These are phyloP conservation scores for Metarhizium robertsii DNA, from an alignment of 2,329 filamentous ascomycete genomes.

Conservation along the genomic window DNA sequence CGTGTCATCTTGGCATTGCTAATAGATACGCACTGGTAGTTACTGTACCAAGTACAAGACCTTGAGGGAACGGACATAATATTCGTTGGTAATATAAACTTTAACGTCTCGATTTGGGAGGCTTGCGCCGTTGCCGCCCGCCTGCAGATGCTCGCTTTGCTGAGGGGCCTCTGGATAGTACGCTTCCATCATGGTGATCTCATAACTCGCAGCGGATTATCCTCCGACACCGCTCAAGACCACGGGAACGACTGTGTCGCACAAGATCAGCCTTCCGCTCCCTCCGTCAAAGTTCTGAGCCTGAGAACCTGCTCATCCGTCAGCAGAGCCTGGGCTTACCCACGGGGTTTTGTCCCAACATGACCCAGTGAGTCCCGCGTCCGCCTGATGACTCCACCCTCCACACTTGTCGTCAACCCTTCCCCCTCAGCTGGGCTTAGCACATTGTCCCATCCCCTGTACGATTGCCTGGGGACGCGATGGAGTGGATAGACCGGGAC, in stretches of 20 bases:
- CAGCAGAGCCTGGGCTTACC: not conserved
- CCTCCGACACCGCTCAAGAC: not conserved
- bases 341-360: not conserved
- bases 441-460: slow-evolving; percentile 1
- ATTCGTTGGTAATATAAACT: too few species aligned
- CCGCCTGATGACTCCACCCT: not conserved
- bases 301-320: not conserved
- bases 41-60: too few species aligned
- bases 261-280: not conserved
- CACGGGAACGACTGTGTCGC: not conserved
- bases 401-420: not conserved
- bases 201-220: not conserved
- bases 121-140: slow-evolving; percentile 6
- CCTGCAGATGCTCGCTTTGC: not conserved
- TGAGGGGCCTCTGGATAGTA: not conserved
- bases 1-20: not conserved
- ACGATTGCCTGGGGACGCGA: not conserved
- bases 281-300: not conserved
- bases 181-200: not conserved
- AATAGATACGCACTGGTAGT: too few species aligned
- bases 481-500: not conserved
- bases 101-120: not conserved
- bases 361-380: not conserved
- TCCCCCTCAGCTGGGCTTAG: slow-evolving; percentile 4
- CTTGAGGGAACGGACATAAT: too few species aligned